Evolutionary conservation across 2,329 filamentous ascomycete species (phyloP).

Genomic region (Fusarium secorum): DNA sequence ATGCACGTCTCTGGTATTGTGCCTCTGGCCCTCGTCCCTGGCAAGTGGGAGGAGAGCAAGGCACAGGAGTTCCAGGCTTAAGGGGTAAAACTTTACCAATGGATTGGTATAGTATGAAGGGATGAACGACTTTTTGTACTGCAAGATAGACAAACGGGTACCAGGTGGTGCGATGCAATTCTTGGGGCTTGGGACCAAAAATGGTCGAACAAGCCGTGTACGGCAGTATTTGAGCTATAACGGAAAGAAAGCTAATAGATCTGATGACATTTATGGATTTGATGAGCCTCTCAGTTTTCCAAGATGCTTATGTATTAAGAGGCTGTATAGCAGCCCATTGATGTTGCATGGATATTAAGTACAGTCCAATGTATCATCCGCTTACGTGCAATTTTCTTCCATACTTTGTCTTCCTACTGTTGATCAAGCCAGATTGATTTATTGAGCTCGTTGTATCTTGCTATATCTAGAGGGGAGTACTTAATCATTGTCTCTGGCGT

Average conservation of each 20-base stretch:
- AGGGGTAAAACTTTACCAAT: constrained; percentile 29
- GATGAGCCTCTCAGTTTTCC: not conserved
- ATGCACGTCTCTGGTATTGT: constrained; percentile 99
- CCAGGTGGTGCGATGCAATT: constrained; percentile 40
- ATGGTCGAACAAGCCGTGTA: constrained; percentile 40
- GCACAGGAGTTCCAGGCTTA: constrained; percentile 68
- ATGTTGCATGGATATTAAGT: not conserved
- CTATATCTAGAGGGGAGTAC: no score
- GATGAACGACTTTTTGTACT: constrained; percentile 46
- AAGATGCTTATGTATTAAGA: not conserved
- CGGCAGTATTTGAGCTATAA: constrained; percentile 43
- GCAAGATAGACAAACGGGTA: constrained; percentile 46
- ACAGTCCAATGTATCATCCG: not conserved
- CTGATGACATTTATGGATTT: constrained; percentile 37
- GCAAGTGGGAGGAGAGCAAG: constrained; percentile 68
- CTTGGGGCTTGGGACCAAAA: constrained; percentile 34
- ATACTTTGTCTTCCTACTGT: not conserved
- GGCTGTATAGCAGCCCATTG: not conserved
- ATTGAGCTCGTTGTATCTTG: not conserved
- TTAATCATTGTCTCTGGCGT: not conserved
- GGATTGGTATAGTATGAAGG: constrained; percentile 22
- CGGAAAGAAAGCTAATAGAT: constrained; percentile 44
- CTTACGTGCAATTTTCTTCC: not conserved
- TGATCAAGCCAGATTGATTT: not conserved
- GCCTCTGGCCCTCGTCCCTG: constrained; percentile 80